These are phyloP conservation scores for Penicillium paneum DNA, from an alignment of 2,329 filamentous ascomycete genomes.

Conservation along the genomic window DNA sequence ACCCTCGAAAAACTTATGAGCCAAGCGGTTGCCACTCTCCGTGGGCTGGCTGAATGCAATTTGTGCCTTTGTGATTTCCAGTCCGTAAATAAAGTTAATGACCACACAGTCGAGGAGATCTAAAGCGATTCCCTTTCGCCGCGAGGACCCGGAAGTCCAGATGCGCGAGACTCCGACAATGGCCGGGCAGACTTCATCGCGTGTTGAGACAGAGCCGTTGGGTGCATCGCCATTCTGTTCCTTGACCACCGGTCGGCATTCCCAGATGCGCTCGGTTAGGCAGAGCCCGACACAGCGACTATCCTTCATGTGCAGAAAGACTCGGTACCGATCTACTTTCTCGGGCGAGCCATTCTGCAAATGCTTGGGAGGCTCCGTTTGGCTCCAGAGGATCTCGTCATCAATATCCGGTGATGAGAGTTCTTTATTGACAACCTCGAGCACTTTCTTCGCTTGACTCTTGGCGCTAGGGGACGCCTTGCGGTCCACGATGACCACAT, in stretches of 20 bases:
- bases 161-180: slow-evolving; percentile 63
- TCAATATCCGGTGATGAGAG: slow-evolving; percentile 59
- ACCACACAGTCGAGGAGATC: slow-evolving; percentile 56
- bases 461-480: slow-evolving; percentile 52
- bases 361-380: slow-evolving; percentile 41
- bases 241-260: slow-evolving; percentile 50
- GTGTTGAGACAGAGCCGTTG: slow-evolving; percentile 45
- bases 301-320: slow-evolving; percentile 60
- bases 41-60: slow-evolving; percentile 67
- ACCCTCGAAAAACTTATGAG: slow-evolving; percentile 56
- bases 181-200: slow-evolving; percentile 44
- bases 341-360: slow-evolving; percentile 34
- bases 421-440: slow-evolving; percentile 62
- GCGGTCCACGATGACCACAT: slow-evolving; percentile 58
- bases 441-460: slow-evolving; percentile 53
- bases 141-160: slow-evolving; percentile 59
- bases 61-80: slow-evolving; percentile 53
- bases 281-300: slow-evolving; percentile 62
- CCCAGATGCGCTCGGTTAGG: slow-evolving; percentile 59
- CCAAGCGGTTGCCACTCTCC: slow-evolving; percentile 56
- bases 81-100: slow-evolving; percentile 54
- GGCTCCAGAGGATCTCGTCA: slow-evolving; percentile 58
- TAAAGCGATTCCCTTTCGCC: slow-evolving; percentile 57
- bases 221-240: slow-evolving; percentile 19
- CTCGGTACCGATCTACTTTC: slow-evolving; percentile 53